phyloP scores from a whole-genome alignment of 345 rosid species.

The Schrenkiella parvula region DNA sequence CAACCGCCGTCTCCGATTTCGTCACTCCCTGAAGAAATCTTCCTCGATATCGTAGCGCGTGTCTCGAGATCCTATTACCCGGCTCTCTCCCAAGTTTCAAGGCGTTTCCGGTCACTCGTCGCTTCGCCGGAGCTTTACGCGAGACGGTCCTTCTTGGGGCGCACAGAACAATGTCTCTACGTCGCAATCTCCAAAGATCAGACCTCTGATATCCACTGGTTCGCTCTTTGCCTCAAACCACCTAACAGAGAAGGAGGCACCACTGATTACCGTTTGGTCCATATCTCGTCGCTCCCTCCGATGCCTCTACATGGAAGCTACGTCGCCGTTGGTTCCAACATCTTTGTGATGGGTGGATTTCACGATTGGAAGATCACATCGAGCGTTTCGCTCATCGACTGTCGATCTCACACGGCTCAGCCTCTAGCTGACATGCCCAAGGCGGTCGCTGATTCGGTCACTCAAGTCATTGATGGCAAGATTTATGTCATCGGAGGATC shows the following conservation, averaged over 20 bases:
- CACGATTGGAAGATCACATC: slow-evolving; percentile 17
- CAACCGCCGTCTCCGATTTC: slow-evolving; percentile 6
- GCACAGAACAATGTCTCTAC: slow-evolving; percentile 17
- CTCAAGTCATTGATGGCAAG: slow-evolving; percentile 8
- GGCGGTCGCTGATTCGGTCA: slow-evolving; percentile 12
- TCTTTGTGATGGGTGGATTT: slow-evolving; percentile 25
- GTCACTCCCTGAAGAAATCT: slow-evolving; percentile 18
- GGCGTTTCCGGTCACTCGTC: slow-evolving; percentile 25
- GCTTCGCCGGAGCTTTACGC: slow-evolving; percentile 12
- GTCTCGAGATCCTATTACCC: slow-evolving; percentile 14
- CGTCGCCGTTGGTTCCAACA: not conserved
- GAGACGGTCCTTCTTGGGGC: not conserved
- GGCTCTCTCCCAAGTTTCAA: slow-evolving; percentile 7
- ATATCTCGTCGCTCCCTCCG: slow-evolving; percentile 20
- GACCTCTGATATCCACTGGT: slow-evolving; percentile 19
- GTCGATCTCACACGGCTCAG: not conserved
- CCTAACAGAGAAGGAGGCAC: not conserved
- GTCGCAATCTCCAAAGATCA: slow-evolving; percentile 18
- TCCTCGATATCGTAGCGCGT: slow-evolving; percentile 19
- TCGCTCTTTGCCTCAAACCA: slow-evolving; percentile 7
- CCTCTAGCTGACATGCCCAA: slow-evolving; percentile 15
- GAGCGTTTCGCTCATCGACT: slow-evolving; percentile 17
- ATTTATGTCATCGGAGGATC: slow-evolving; percentile 25
- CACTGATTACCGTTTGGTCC: not conserved
- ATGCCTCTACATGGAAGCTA: slow-evolving; percentile 26